Base-by-base conservation (phyloP, 768 basidiomycete genomes). In the Lactifluus echinatus region DNA sequence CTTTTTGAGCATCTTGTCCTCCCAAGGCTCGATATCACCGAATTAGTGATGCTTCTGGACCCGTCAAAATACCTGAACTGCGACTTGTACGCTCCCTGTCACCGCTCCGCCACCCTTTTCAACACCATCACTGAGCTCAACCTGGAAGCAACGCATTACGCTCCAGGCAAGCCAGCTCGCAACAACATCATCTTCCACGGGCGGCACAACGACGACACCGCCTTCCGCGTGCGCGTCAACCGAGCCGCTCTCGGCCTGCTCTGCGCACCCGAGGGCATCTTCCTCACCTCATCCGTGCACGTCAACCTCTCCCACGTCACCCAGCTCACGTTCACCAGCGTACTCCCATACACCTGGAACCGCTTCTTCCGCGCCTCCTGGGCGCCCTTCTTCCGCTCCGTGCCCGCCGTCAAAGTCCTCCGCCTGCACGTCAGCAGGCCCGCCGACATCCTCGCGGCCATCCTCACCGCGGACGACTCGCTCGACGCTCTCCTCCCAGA, bases 141-240 rank as follows among this genome's bases (percentile, higher is more conserved):
- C 19, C 24, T 59, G 33, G 53, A 59, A 42, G 58, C 53, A 3
- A 39, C 42, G 3, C 47, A 55, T 34, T 59, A 45, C 34, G 28
- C 47, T 4, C n/a, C 53, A 2, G 29, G 42, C 8, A 55, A 50
- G 12, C 53, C 48, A 8, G 53, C 58, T 2, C 40, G 53, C 6
- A 55, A 59, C 36, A 55, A 55, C 36, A 50, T 59, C 48, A 28
- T 59, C 43, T 44, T 59, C 42, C 47, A 59, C 42, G 52, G 58
- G 1, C 58, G 31, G 0, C 58, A 24, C 15, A 36, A 44, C 3
- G 15, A 11, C 36, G 58, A 59, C 10, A 59, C 58, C 2, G 34
- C 50, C 12, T 54, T 55, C 42, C 55, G 48, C 53, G 36, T 55
- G 1, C 53, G 58, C 11, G 48, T 55, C 8, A 19, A 39, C 23